Percentiles rank a stretch among this genome's conserved stretches.
These are phyloP conservation scores for Scopulariopsis brevicaulis DNA, from an alignment of 2,329 filamentous ascomycete genomes.

Conservation along the genomic window DNA sequence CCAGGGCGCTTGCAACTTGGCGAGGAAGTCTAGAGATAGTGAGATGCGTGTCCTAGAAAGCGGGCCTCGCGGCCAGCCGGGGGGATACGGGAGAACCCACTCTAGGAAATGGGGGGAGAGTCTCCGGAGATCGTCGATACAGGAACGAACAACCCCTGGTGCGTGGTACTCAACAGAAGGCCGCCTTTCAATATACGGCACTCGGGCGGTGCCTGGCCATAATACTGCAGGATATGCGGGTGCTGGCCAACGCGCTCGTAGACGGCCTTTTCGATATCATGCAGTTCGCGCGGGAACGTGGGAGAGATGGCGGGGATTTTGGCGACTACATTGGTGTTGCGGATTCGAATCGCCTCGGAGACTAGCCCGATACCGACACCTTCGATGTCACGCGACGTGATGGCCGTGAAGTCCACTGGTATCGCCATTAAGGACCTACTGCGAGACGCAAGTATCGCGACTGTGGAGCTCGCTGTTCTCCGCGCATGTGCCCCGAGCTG, in stretches of 20 bases:
- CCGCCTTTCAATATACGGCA: neutral
- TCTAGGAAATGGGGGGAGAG: neutral
- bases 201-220: neutral
- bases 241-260: neutral
- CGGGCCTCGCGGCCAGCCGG: too few relatives aligned
- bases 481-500: too few relatives aligned
- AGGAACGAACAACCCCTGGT: neutral
- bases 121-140: neutral
- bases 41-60: neutral
- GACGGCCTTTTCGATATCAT: neutral
- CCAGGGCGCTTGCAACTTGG: neutral
- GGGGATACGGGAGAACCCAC: neutral
- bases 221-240: neutral
- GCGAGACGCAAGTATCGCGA: too few relatives aligned
- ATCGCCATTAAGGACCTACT: too few relatives aligned
- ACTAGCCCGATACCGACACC: neutral
- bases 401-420: too few relatives aligned
- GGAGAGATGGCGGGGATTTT: neutral
- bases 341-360: neutral
- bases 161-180: neutral
- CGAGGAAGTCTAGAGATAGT: neutral
- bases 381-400: neutral
- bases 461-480: too few relatives aligned
- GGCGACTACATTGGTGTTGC: neutral
- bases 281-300: neutral